Evolutionary conservation across 495 filamentous ascomycete genomes (phyloP).

Genomic region (Apiosordaria backusii): DNA sequence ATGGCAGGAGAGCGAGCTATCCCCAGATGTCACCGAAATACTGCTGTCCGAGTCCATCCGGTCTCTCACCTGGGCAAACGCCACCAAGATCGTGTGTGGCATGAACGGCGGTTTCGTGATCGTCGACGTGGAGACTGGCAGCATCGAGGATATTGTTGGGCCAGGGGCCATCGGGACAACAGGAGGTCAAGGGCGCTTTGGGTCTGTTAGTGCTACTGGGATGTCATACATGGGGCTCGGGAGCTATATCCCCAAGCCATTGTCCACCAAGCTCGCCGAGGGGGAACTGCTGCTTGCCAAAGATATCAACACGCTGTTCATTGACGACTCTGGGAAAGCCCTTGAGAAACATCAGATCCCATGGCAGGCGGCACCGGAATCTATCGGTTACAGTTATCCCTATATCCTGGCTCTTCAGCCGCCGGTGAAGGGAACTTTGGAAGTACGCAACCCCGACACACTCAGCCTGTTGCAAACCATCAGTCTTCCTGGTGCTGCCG

Average conservation of each 20-base stretch:
- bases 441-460: constrained; percentile 90
- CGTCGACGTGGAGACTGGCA: constrained; percentile 72
- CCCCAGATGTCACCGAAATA: constrained; percentile 68
- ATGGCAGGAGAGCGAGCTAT: constrained; percentile 92
- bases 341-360: constrained; percentile 83
- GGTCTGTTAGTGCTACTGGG: constrained; percentile 57
- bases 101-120: constrained; percentile 85
- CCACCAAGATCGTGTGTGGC: constrained; percentile 78
- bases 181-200: constrained; percentile 62
- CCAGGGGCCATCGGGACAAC: constrained; percentile 67
- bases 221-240: constrained; percentile 92
- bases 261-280: constrained; percentile 76
- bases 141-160: constrained; percentile 71
- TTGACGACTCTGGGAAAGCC: constrained; percentile 75
- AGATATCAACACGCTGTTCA: constrained; percentile 92
- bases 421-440: constrained; percentile 77
- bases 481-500: constrained; percentile 69
- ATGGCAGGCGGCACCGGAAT: constrained; percentile 83
- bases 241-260: constrained; percentile 81
- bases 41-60: constrained; percentile 74
- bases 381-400: constrained; percentile 92
- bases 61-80: constrained; percentile 84
- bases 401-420: constrained; percentile 86
- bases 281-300: constrained; percentile 87
- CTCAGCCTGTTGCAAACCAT: constrained; percentile 83